These are phyloP conservation scores for Populus davidiana DNA, from an alignment of 345 rosid genomes.

Conservation along the genomic window DNA sequence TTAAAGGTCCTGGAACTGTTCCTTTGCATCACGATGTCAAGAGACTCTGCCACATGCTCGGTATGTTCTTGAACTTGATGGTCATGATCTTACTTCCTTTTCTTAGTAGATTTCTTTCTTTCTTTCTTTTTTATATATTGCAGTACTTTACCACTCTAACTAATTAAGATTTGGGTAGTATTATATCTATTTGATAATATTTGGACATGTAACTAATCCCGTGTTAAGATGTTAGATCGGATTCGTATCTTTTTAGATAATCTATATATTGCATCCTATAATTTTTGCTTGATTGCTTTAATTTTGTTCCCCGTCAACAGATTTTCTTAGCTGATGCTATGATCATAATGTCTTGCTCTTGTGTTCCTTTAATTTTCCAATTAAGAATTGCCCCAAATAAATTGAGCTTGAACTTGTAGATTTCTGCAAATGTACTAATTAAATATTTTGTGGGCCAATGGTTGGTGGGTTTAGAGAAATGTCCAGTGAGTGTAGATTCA, in stretches of 20 bases:
- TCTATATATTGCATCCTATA: background rate
- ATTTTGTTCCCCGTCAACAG: background rate
- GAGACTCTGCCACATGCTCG: slow-evolving; percentile 42
- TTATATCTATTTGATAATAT: background rate
- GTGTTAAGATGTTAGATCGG: background rate
- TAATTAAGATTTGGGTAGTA: background rate
- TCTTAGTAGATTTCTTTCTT: background rate
- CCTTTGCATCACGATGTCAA: slow-evolving; percentile 47
- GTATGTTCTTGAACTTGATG: slow-evolving; percentile 26
- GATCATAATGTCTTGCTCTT: background rate
- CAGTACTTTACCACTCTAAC: background rate
- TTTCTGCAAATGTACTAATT: background rate
- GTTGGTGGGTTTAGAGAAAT: background rate
- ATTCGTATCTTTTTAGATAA: background rate
- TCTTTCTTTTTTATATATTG: too few relatives aligned
- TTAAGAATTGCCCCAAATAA: background rate
- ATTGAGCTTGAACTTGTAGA: background rate
- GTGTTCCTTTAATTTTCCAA: background rate
- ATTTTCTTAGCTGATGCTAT: background rate
- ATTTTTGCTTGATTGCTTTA: background rate
- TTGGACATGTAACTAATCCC: background rate
- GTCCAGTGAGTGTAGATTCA: background rate
- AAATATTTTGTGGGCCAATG: background rate
- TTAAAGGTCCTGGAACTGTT: slow-evolving; percentile 54
- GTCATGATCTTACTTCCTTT: background rate